Percentiles rank a stretch among this genome's conserved stretches.
These are phyloP conservation scores for Dichotomopilus funicola DNA, from an alignment of 2,329 filamentous ascomycete species.

Conservation along the genomic window DNA sequence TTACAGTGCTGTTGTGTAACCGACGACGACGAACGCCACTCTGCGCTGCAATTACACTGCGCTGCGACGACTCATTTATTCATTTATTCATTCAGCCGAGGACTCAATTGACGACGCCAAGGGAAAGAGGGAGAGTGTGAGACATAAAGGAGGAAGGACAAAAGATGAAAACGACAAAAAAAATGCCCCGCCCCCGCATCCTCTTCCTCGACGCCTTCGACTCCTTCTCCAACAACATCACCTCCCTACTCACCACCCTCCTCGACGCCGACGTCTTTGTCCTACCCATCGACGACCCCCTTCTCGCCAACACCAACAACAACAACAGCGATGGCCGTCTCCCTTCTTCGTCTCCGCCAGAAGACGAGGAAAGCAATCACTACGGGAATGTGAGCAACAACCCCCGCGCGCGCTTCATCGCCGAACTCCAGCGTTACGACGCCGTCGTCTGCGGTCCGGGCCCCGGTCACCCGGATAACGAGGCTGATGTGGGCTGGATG, in stretches of 20 bases:
- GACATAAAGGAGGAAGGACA: background rate
- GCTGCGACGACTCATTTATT: too few relatives aligned
- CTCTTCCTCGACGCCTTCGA: constrained; percentile 95
- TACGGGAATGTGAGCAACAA: too few relatives aligned
- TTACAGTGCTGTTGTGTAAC: too few relatives aligned
- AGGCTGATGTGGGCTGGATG: constrained; percentile 78
- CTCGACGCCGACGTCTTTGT: constrained; percentile 63
- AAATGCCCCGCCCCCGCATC: constrained; percentile 37
- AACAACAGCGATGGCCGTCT: background rate
- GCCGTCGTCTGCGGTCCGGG: constrained; percentile 88
- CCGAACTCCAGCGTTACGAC: constrained; percentile 57
- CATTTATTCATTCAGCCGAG: too few relatives aligned
- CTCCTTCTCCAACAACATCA: constrained; percentile 94
- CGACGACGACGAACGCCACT: too few relatives aligned
- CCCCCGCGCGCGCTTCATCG: constrained; percentile 32
- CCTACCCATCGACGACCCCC: constrained; percentile 62
- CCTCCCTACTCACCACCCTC: constrained; percentile 67
- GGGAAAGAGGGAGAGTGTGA: background rate
- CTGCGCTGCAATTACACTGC: too few relatives aligned
- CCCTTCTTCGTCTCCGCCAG: constrained; percentile 27
- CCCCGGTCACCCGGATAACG: constrained; percentile 68
- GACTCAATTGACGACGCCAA: too few relatives aligned
- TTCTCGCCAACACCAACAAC: constrained; percentile 28
- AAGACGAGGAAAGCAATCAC: background rate
- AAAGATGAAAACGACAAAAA: background rate